Base-by-base conservation (phyloP, 106 monocot genomes). In the Xerophyta viscosa region DNA sequence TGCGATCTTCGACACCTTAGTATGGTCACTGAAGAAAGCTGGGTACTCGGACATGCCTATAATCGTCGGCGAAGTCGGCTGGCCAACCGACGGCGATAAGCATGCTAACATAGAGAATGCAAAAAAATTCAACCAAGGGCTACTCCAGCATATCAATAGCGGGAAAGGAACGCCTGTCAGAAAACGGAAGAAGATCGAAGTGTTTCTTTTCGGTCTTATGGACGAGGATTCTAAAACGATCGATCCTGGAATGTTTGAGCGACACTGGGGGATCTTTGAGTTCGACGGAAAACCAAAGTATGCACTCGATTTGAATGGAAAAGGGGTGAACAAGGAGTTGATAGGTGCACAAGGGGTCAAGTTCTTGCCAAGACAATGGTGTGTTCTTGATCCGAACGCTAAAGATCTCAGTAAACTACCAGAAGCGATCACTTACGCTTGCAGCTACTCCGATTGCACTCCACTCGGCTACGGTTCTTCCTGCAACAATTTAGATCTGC, bases 261-360 rank as follows among this genome's bases (percentile, higher is more conserved):
- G 82, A 52, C 82, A 83, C 41, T 83, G 82, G 73, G 77, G 77
- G 26, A 37, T 77, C 11, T 73, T 82, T 46, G 55, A 72, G 63
- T 82, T 72, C 25, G 81, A 77, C 37, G 76, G 81, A 6, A 71
- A 56, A 43, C 68, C 77, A 1, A 82, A 82, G 52, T 77, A 76
- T n/a, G 60, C 41, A 1, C 10, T 82, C 4, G 77, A 82, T 24
- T 26, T 82, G 12, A 26, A 53, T 1, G 70, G 70, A 1, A 39
- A 39, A 7, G 33, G 24, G 8, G 68, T 39, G 29, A 39, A 47
- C 28, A 56, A 11, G 46, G 12, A 41, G 12, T 57, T 68, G 27
- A 44, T 69, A 4, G 23, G 60, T 0, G 77, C 72, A 0, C 48
- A 42, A 20, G 49, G 49, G 13, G 77, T 82, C 8, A 41, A 65